Evolutionary conservation across 768 basidiomycete species (phyloP), one percentile per base, ranked within the genome.

Genomic region (Xanthoconium purpureum): DNA sequence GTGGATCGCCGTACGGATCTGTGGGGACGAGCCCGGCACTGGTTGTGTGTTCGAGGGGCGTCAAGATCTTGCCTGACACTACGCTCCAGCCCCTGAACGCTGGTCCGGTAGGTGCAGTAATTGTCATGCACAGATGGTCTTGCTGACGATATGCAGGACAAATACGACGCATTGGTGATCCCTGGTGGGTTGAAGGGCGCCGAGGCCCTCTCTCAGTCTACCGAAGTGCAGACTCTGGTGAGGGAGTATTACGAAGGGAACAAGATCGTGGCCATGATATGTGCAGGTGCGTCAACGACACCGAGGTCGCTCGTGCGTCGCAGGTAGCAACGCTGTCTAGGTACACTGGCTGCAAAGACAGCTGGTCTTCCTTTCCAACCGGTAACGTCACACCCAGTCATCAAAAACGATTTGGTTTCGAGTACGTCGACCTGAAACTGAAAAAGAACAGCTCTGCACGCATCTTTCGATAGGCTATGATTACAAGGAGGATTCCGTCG

Each of bases 101-200:
- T 47, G 78, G 78, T 20, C 81, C 83, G 44, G 82, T 85, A 57
- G 47, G 79, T 62, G 14, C 18, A 35, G 30, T 37, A 15, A 30
- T 18, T n/a, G 13, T n/a, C 20, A 10, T 45, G 18, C 14, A n/a
- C 15, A 11, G 39, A 33, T 14, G 17, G 48, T 35, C 36, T 55
- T 18, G 20, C 24, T 40, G 15, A 38, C 15, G 47, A 47, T 46
- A 9, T 17, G 49, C 57, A 89, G 88, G 84, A 83, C 42, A 74
- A 74, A 49, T 89, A 81, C 57, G 88, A 92, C 61, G 80, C 82
- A 1, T 63, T 93, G 13, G 75, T 93, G 42, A 80, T 93, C 40
- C 91, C 91, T 0, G 91, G 91, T 2, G 91, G 91, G 6, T 81
- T 88, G 8, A 82, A 84, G 66, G 91, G 91, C 12, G 88, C 91